Evolutionary conservation across 2,329 filamentous ascomycete species (phyloP).

Genomic region (Beauveria brongniartii): DNA sequence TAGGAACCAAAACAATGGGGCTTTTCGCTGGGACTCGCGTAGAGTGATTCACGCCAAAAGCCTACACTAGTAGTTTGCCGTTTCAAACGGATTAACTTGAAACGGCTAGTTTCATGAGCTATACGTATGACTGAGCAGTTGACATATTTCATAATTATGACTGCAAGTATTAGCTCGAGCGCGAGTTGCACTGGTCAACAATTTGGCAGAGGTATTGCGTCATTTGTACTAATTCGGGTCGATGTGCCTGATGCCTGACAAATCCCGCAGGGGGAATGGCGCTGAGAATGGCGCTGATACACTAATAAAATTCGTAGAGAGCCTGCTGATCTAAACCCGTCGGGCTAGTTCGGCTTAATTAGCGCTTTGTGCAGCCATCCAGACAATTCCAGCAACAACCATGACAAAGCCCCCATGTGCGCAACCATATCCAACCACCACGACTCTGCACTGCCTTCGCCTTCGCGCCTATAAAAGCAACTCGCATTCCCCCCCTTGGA

Average conservation of each 20-base stretch:
- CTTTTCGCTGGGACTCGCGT: background rate
- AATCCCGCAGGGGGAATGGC: background rate
- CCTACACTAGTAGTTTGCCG: background rate
- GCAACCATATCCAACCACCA: background rate
- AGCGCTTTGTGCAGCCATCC: background rate
- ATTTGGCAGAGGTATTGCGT: background rate
- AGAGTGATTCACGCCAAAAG: background rate
- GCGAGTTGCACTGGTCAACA: too few relatives aligned
- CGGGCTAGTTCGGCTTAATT: background rate
- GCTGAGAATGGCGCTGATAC: background rate
- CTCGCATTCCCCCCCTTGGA: background rate
- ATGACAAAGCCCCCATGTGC: background rate
- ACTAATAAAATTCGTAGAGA: too few relatives aligned
- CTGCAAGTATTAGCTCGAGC: too few relatives aligned
- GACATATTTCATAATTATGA: too few relatives aligned
- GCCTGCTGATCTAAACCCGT: background rate
- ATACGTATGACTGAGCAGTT: too few relatives aligned
- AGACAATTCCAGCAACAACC: background rate
- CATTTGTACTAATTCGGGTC: background rate
- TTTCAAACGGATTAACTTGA: background rate
- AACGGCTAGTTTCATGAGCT: too few relatives aligned
- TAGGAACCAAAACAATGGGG: constrained; percentile 7
- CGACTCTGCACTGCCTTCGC: background rate
- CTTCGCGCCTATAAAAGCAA: background rate
- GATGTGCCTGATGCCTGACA: background rate